Evolutionary conservation across 2,329 filamentous ascomycete genomes (phyloP), one percentile per base, ranked within the genome.

Genomic region (Fusarium mexicanum): DNA sequence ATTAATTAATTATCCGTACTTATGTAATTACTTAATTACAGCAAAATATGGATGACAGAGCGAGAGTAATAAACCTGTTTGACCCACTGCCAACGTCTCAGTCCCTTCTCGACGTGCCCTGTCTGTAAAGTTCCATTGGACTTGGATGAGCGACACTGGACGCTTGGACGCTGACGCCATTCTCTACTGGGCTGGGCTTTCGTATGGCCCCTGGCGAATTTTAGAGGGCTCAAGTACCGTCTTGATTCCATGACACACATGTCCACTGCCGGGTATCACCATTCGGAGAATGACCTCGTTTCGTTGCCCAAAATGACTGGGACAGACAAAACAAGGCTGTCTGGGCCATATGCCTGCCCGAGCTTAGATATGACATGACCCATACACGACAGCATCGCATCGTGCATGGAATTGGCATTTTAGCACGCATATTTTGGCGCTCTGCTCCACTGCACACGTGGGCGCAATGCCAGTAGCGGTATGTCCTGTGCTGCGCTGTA

Each of bases 91-190:
- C 50, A 68, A 64, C 68, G 54, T 65, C 58, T 75, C 48, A 31
- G 54, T 62, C 70, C 48, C 59, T 78, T 67, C 66, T 70, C 75
- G 68, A 77, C 64, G 67, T 59, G 41, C 59, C 61, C 48, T 60
- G 53, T 51, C 50, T 12, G 46, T 40, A 35, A 43, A 41, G 53
- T 51, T 62, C 71, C 68, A 75, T 59, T 59, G 41, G 55, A 37
- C 26, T 60, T 54, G 24, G 18, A 64, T 67, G 68, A 66, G 47
- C 14, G 46, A 46, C 31, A 44, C 48, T 55, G 16, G 61, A 44
- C 64, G 64, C 74, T 78, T 69, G 71, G 74, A 47, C 64, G 62
- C 68, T 78, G 76, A 78, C 76, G 76, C 76, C 76, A 78, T 78
- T 44, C 46, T 46, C 24, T 55, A 5, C 51, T 54, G 51, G 35